Base-by-base conservation (phyloP, 129 eudicot species). In the Dittrichia graveolens region DNA sequence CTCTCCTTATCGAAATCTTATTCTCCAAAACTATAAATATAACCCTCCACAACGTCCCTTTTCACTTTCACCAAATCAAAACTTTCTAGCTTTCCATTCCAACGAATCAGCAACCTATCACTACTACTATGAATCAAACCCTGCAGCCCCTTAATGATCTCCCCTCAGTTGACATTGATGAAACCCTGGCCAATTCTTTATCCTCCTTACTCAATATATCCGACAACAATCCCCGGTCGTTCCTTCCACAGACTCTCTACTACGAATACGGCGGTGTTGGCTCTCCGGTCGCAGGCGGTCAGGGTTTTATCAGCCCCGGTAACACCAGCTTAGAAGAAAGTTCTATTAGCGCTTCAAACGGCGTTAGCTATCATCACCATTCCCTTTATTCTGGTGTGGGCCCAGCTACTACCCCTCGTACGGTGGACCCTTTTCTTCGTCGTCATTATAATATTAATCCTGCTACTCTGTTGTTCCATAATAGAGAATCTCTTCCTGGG, bases 391-490 rank as follows among this genome's bases (percentile, higher is more conserved):
- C 62, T 37, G 85, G 83, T 68, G 75, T 80, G 78, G 72, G 62
- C 6, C 72, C n/a, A 19, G 34, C 37, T 13, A 62, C 45, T 13
- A 62, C 53, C 62, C 48, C 65, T 18, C 39, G 55, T 69, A 61
- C 67, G 55, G 72, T 84, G 83, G 85, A 76, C 83, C 83, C 74
- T 35, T 70, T 37, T 74, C 65, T 18, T 70, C 77, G 18, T 43
- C 61, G 16, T 12, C 24, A 13, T 9, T 10, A 44, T 34, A 4
- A 41, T 41, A 15, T 11, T 53, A 40, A 48, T 59, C 69, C 18
- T 57, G 5, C 54, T 60, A 19, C 10, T 11, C 13, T 59, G 11
- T 5, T 45, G 12, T 50, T 8, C 54, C 35, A 48, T 31, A 37
- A 72, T 46, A 2, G 68, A 63, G 39, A 38, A 31, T 7, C 47